Evolutionary conservation across 257 asterid species (phyloP).

Genomic region (Paraleonurus japonicus): DNA sequence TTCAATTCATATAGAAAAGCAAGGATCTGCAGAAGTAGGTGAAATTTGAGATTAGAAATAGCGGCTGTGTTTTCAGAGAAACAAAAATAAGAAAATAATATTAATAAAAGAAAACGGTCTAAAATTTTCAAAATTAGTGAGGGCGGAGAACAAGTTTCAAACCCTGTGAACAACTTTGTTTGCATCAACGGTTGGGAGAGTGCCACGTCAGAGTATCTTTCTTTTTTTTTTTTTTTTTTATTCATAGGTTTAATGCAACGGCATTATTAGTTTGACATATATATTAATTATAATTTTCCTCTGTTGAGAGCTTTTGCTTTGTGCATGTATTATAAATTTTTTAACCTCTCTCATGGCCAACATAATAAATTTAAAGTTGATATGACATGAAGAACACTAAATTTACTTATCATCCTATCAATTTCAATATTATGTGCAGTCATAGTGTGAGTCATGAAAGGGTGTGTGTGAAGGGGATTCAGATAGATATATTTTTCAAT

Average conservation of each 20-base stretch:
- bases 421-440: too few relatives aligned
- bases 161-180: slow-evolving; percentile 22
- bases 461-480: too few relatives aligned
- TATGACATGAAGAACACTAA: too few relatives aligned
- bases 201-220: slow-evolving; percentile 29
- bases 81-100: neutral
- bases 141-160: slow-evolving; percentile 33
- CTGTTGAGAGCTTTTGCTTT: too few relatives aligned
- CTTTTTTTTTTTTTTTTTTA: neutral
- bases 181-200: slow-evolving; percentile 16
- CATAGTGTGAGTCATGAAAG: too few relatives aligned
- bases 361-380: too few relatives aligned
- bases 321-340: too few relatives aligned
- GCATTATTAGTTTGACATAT: neutral
- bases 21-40: slow-evolving; percentile 25
- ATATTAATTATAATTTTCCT: too few relatives aligned
- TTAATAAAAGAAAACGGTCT: slow-evolving; percentile 37
- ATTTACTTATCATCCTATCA: too few relatives aligned
- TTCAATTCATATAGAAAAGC: neutral
- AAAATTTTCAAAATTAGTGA: slow-evolving; percentile 44
- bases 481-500: too few relatives aligned
- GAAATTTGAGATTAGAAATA: slow-evolving; percentile 8
- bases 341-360: too few relatives aligned
- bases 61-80: slow-evolving; percentile 15
- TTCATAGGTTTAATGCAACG: slow-evolving; percentile 14